Percentiles rank a stretch among this genome's conserved stretches.
Evolutionary conservation across 805 yeast genomes (phyloP).

Genomic region (Yamadazyma phyllophila): DNA sequence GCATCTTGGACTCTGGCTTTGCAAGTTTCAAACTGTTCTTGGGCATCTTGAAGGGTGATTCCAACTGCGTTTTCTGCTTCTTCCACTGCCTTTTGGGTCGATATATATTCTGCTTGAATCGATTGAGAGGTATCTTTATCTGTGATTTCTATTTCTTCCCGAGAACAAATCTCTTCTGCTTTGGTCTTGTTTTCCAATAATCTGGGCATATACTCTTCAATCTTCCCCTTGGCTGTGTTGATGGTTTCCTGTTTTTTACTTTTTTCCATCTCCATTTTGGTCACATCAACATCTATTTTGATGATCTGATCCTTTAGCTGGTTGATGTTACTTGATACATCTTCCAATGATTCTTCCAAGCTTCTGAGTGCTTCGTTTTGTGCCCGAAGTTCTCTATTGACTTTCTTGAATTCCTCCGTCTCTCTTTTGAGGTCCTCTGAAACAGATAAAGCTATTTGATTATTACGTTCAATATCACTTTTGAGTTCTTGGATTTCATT

Average conservation of each 20-base stretch:
- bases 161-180: conserved; percentile 44
- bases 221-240: conserved; percentile 11
- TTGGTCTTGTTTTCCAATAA: conserved; percentile 21
- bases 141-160: conserved; percentile 43
- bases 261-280: conserved; percentile 7
- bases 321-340: not conserved
- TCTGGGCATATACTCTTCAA: conserved; percentile 22
- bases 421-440: conserved; percentile 15
- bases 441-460: conserved; percentile 29
- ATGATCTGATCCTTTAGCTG: conserved; percentile 9
- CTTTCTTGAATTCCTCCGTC: not conserved
- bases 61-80: conserved; percentile 56
- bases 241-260: not conserved
- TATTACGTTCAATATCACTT: conserved; percentile 8
- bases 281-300: conserved; percentile 9
- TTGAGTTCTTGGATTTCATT: conserved; percentile 1
- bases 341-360: not conserved
- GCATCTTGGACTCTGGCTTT: conserved; percentile 45
- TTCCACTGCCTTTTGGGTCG: conserved; percentile 45
- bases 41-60: conserved; percentile 54
- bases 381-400: not conserved
- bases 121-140: conserved; percentile 45
- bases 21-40: conserved; percentile 43
- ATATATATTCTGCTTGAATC: conserved; percentile 48
- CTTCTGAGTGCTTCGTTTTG: not conserved